Base-by-base conservation (phyloP, 768 basidiomycete genomes). In the Rhodotorula babjevae region DNA sequence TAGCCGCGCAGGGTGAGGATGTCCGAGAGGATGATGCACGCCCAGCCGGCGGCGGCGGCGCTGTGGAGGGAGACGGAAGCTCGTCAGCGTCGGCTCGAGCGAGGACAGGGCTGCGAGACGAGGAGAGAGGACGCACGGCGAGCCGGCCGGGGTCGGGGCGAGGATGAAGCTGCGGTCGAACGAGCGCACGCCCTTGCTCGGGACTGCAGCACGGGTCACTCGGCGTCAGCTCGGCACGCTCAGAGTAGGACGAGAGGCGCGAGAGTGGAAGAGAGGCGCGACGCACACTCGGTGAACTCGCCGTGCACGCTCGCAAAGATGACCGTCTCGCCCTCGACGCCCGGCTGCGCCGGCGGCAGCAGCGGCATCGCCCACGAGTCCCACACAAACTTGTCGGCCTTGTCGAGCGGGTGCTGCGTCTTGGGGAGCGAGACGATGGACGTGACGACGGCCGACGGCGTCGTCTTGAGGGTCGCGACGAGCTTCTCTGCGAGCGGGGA, bases 91-190 rank as follows among this genome's bases (percentile, higher is more conserved):
- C 18, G 44, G 2, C 8, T 27, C 29, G 3, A 21, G 2, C 3
- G 15, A 19, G 12, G 5, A 6, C 2, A 9, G 3, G 7, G 9
- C 16, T 11, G 36, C 36, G 36, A 36, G 36, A 11, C 53, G 42
- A 36, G 1, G 53, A 36, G 10, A 8, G 8, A 25, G 10, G 27
- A 85, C 93, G 75, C 81, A 95, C 93, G 88, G 84, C 77, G 94
- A 93, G 40, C 88, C 90, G 63, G 89, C 87, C 36, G 87, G 82
- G 6, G 93, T 89, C 52, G 90, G 89, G 10, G 88, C 87, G 36
- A 99, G 83, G 66, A 98, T 85, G 79, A 98, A 94, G 0, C 91
- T 88, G 68, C 96, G 86, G 80, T 96, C 93, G 81, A 99, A 99
- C 31, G 93, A 95, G 59, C 95, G 87, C 33, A 92, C 82, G 19